A percentile compares a stretch with the other conserved stretches of the same genome.
Conservation (phyloP, 1,284 basidiomycete genomes). For the Apiotrichum gamsii region DNA sequence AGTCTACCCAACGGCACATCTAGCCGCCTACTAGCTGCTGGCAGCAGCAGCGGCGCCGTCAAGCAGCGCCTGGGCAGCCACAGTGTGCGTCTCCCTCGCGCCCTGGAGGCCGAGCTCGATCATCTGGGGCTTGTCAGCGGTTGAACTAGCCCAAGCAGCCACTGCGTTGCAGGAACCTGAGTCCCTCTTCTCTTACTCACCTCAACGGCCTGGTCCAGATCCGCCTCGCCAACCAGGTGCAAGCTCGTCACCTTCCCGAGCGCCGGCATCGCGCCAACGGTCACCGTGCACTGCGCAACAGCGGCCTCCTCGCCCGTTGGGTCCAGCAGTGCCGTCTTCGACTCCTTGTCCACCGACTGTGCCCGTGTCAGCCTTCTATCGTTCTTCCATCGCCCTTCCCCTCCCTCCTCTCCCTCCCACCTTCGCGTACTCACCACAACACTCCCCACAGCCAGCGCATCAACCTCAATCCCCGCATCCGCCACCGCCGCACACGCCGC, state of each 20-base stretch:
- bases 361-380: slow-evolving; percentile 4
- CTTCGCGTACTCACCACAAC: slow-evolving; percentile 19
- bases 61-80: slow-evolving; percentile 28
- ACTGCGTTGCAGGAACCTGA: neutral
- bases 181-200: slow-evolving; percentile 34
- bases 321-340: slow-evolving; percentile 64
- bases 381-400: too few species aligned
- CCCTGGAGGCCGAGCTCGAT: slow-evolving; percentile 26
- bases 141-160: neutral
- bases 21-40: too few species aligned
- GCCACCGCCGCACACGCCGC: slow-evolving; percentile 81
- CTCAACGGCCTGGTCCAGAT: slow-evolving; percentile 27
- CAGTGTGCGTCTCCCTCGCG: slow-evolving; percentile 28
- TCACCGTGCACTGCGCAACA: slow-evolving; percentile 57
- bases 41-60: slow-evolving; percentile 17
- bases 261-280: slow-evolving; percentile 80
- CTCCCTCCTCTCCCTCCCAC: neutral
- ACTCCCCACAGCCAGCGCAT: slow-evolving; percentile 40
- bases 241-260: slow-evolving; percentile 76
- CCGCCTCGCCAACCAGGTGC: slow-evolving; percentile 63
- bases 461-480: slow-evolving; percentile 45
- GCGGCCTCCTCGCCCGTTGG: slow-evolving; percentile 56
- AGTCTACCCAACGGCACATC: too few species aligned
- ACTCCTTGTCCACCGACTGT: slow-evolving; percentile 45
- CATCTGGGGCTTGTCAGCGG: slow-evolving; percentile 23